Evolutionary conservation across 306 rosid species (phyloP), one percentile per base, ranked within the genome.

Genomic region (Leucaena leucocephala): DNA sequence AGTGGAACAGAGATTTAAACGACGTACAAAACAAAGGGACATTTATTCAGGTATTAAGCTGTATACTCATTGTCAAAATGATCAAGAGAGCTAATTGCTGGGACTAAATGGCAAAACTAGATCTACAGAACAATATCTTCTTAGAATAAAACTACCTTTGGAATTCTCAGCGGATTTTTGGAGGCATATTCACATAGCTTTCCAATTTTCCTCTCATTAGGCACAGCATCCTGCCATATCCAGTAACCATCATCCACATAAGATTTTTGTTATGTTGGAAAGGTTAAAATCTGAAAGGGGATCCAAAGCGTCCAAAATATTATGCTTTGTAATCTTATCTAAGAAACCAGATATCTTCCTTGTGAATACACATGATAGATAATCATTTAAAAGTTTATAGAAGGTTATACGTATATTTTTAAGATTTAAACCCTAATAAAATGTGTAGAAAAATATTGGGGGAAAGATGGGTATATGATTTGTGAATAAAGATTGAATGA

Each of bases 161-260:
- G 89, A 86, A 86, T 86, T 83, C 89, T 83, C 82, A 86, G 62
- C 5, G 85, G 83, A 75, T 86, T 86, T 78, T 66, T 83, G 21
- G 75, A 80, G 76, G 87, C 85, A 81, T 86, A 86, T 27, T 86
- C 89, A 42, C 89, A 86, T 49, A 86, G 79, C 80, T 86, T 86
- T 77, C 83, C 87, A 59, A 80, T 81, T 83, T 83, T 86, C 61
- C 89, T 80, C 76, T 86, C 89, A 83, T 86, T 86, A 68, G 75
- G 81, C 55, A 78, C 87, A 71, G 87, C 75, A 77, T 57, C 87
- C 89, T 86, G 82, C 80, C 64, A 83, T 68, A 74, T 72, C 71
- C 45, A 65, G 76, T 57, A 57, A 78, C 14, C 69, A 58, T 75
- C 68, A 64, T 0, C 10, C 72, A 74, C 71, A 76, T 76, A 17